Evolutionary conservation across 2,329 filamentous ascomycete species (phyloP), one percentile per base, ranked within the genome.

Genomic region (Diaporthe citriasiana): DNA sequence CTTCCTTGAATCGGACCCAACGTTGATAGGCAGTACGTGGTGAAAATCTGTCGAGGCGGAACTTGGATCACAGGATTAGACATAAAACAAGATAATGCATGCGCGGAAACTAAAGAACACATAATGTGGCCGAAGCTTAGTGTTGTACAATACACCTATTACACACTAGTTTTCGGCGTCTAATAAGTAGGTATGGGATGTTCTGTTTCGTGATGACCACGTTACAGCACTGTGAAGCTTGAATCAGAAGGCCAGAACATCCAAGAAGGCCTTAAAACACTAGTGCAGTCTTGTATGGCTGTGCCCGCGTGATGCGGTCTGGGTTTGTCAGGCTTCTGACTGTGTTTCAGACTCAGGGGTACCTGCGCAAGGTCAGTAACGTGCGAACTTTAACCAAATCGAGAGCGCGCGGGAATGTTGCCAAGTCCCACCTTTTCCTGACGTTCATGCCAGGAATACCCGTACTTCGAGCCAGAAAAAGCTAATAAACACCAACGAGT

Each of bases 1-100:
- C 19, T 30, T 57, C 55, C 27, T 57, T 57, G 55, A 38, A 57
- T 57, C 55, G 17, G 55, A 57, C 55, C 55, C 55, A 17, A 57
- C 55, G n/a, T 57, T 57, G 33, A 19, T 38, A 57, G 55, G 55
- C 55, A 38, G 55, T 8, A 57, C 19, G 5, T 57, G 55, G 51
- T 55, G 25, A 38, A 3, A 38, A 7, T n/a, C 30, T 35, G 30
- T 56, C 27, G n/a, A n/a, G n/a, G n/a, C n/a, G n/a, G n/a, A n/a
- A n/a, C n/a, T n/a, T n/a, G n/a, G n/a, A n/a, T n/a, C n/a, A n/a
- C n/a, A n/a, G n/a, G n/a, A n/a, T n/a, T n/a, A n/a, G n/a, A n/a
- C n/a, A n/a, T n/a, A n/a, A n/a, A n/a, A n/a, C n/a, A n/a, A n/a
- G n/a, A n/a, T n/a, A n/a, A n/a, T n/a, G n/a, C n/a, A n/a, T n/a